A percentile compares a stretch with the other conserved stretches of the same genome.
phyloP scores from a whole-genome alignment of 1,139 yeast species.

The Magnusiomyces suaveolens region DNA sequence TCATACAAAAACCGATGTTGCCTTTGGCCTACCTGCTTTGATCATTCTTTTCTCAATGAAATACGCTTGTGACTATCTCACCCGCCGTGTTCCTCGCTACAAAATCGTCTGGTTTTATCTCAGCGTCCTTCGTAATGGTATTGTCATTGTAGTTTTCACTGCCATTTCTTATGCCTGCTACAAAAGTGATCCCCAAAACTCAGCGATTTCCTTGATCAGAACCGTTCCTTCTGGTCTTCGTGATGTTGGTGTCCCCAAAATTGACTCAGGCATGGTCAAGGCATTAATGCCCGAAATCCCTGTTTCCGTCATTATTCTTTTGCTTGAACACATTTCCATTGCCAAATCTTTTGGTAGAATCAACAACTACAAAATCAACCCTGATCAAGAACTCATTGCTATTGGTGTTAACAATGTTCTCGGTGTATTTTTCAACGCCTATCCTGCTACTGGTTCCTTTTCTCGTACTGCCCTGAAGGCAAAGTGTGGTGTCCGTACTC shows the following conservation, averaged over 20 bases:
- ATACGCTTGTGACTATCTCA: conserved; percentile 43
- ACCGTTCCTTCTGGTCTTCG: conserved; percentile 72
- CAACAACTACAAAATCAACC: conserved; percentile 81
- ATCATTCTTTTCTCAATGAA: conserved; percentile 45
- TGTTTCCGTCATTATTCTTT: conserved; percentile 68
- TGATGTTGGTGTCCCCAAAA: conserved; percentile 61
- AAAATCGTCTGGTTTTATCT: conserved; percentile 54
- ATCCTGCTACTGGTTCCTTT: conserved; percentile 94
- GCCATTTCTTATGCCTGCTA: conserved; percentile 57
- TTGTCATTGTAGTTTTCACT: conserved; percentile 71
- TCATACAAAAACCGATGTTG: conserved; percentile 66
- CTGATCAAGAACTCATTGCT: conserved; percentile 90
- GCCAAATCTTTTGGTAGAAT: conserved; percentile 88
- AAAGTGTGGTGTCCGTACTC: conserved; percentile 92
- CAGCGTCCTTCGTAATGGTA: conserved; percentile 71
- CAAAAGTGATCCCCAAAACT: conserved; percentile 32
- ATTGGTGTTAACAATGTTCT: conserved; percentile 85
- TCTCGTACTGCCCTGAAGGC: conserved; percentile 90
- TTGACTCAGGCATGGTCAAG: conserved; percentile 52
- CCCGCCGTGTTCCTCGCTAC: conserved; percentile 55
- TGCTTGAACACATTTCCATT: conserved; percentile 88
- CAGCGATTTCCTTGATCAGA: conserved; percentile 58
- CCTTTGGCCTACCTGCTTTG: conserved; percentile 73
- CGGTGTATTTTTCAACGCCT: conserved; percentile 87
- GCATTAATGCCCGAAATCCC: conserved; percentile 73